A percentile compares a stretch with the other conserved stretches of the same genome.
Evolutionary conservation across 805 yeast species (phyloP).

Genomic region (Candida mattraensis): DNA sequence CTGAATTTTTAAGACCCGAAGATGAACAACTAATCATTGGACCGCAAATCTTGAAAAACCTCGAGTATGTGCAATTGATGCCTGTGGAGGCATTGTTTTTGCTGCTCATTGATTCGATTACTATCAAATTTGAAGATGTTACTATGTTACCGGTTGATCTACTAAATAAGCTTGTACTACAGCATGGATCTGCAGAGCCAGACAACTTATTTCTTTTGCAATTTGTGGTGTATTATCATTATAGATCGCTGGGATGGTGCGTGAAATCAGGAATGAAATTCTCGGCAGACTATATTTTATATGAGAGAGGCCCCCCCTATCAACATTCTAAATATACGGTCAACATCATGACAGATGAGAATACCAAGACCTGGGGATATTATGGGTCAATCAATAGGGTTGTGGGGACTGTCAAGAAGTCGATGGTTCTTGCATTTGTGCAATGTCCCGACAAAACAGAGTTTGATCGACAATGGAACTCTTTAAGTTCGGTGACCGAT

Average conservation of each 20-base stretch:
- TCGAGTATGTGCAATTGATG: conserved; percentile 65
- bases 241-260: conserved; percentile 91
- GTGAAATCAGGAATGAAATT: conserved; percentile 89
- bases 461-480: conserved; percentile 23
- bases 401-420: conserved; percentile 82
- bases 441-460: conserved; percentile 46
- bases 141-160: conserved; percentile 10
- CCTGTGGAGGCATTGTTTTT: conserved; percentile 77
- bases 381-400: conserved; percentile 74
- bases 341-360: conserved; percentile 17
- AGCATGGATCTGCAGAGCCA: conserved; percentile 20
- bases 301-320: conserved; percentile 92
- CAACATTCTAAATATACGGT: conserved; percentile 89
- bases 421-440: conserved; percentile 67
- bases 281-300: conserved; percentile 81
- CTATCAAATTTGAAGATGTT: conserved; percentile 5
- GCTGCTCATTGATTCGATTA: conserved; percentile 40
- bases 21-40: conserved; percentile 35
- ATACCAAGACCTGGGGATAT: conserved; percentile 48
- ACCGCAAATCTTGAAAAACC: conserved; percentile 21
- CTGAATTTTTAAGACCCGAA: conserved; percentile 39
- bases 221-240: conserved; percentile 82
- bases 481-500: conserved; percentile 21
- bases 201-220: conserved; percentile 46
- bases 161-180: conserved; percentile 14